Base-by-base conservation (phyloP, 2,329 filamentous ascomycete genomes). In the Camillea tinctor region DNA sequence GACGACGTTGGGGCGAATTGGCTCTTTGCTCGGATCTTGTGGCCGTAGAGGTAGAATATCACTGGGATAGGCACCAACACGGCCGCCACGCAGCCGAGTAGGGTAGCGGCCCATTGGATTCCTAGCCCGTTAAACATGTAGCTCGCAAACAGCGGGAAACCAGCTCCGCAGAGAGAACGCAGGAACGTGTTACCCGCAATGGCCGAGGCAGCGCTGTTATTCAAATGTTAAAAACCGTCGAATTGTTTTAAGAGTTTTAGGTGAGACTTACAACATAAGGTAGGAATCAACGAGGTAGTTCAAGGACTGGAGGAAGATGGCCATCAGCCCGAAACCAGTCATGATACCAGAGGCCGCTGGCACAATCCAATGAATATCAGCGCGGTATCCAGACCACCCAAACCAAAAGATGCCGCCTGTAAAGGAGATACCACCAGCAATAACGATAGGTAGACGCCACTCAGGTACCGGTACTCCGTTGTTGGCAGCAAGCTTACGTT, bases 121-220 rank as follows among this genome's bases (percentile, higher is more conserved):
- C 84, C 84, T 73, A 89, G 76, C 52, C 82, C 83, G 11, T 83
- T 74, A 65, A 88, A 89, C 84, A 89, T 91, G 69, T 91, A 87
- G 1, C 80, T 82, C 0, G 89, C 86, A 72, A 95, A 95, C 1
- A 95, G 82, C 0, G 92, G 92, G 79, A 96, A 95, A 1, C 83
- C 87, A 1, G 91, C 90, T 64, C 90, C 92, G 63, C 88, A 89
- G 8, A 93, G 79, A 0, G 90, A 93, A 66, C 92, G 88, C 44
- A 96, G 77, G 70, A 96, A 89, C 0, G 91, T 90, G 75, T 93
- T 95, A 21, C 88, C 92, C 4, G 92, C 92, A 59, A 96, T 86
- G 21, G 91, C 92, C 0, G 90, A 93, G 11, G 92, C 92, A 1
- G 92, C 86, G 68, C 71, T 72, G 52, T 24, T 50, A 4, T 44